Base-by-base conservation (phyloP, 352 stramenopile species). In the Phytophthora rubi region DNA sequence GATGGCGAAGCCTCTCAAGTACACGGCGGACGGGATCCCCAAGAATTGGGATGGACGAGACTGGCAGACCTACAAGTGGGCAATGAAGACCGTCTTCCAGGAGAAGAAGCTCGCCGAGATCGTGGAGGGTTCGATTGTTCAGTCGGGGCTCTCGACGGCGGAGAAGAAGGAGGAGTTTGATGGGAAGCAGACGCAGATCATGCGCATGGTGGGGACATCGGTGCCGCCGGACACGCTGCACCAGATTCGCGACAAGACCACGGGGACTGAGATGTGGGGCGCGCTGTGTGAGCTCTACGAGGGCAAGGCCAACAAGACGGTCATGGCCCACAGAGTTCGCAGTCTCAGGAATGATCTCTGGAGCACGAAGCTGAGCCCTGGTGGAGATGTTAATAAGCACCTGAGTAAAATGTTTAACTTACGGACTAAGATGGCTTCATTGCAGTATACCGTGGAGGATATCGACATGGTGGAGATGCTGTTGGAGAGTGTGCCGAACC, bases 341-440 rank as follows among this genome's bases (percentile, higher is more conserved):
- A 42, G 35, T 15, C 35, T 16, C 35, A 42, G 35, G 35, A 42
- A 42, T 42, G 35, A 42, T 42, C 35, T 42, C 35, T 42, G 35
- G 35, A 42, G 47, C 23, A 1, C 21, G 9, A 67, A 48, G 26
- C 32, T 67, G 28, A 1, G 4, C 51, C 37, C 9, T 33, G 60
- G 51, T 53, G 39, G 42, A 59, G 53, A 58, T 54, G 53, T 53
- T 3, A 63, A 69, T 16, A 30, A 44, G 10, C 59, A 65, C 13
- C 7, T 65, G 13, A 58, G 33, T 13, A 59, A 65, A 35, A 65
- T 63, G 49, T 65, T 65, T 37, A 65, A 39, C 3, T 39, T 39
- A 39, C 33, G 33, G 33, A 39, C 33, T 39, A 7, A 39, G 33
- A 12, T 39, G 33, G 33, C 33, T 12, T 39, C 33, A 39, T 39